Percentiles rank a stretch among this genome's conserved stretches.
phyloP scores from a whole-genome alignment of 192 early-diverging fungal species.

The Phycomyces blakesleeanus region DNA sequence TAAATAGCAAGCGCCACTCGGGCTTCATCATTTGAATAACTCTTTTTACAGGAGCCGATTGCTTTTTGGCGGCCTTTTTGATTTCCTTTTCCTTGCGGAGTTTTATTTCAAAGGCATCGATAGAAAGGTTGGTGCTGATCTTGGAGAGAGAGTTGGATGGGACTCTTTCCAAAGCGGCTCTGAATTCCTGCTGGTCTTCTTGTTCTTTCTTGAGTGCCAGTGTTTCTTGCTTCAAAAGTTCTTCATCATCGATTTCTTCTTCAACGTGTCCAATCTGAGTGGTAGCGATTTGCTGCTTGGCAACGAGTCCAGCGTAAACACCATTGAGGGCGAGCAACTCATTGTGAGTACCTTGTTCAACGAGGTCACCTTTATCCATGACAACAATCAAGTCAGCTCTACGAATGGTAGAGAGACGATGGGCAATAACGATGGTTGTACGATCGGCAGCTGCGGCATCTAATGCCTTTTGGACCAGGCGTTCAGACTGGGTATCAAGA shows the following conservation, averaged over 20 bases:
- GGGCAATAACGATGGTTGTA: conserved; percentile 89
- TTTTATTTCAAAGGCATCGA: conserved; percentile 35
- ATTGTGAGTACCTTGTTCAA: conserved; percentile 77
- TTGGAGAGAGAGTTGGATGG: conserved; percentile 11
- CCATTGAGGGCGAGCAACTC: conserved; percentile 64
- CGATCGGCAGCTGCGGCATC: conserved; percentile 71
- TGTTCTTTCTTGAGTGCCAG: conserved; percentile 1
- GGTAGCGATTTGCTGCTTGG: conserved; percentile 60
- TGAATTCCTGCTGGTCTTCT: not conserved
- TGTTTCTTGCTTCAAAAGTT: conserved; percentile 13
- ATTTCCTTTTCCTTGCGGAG: conserved; percentile 34
- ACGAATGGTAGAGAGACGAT: conserved; percentile 85
- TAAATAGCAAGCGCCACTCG: conserved; percentile 48
- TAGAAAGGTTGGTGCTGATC: conserved; percentile 9
- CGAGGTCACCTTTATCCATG: conserved; percentile 62
- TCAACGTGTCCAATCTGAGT: conserved; percentile 31
- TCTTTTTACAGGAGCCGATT: conserved; percentile 51
- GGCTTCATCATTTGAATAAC: conserved; percentile 51
- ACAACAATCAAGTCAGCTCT: conserved; percentile 87
- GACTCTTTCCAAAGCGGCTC: not conserved
- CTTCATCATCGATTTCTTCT: conserved; percentile 24
- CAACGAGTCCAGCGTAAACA: conserved; percentile 62
- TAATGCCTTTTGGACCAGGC: conserved; percentile 78
- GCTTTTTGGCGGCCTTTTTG: conserved; percentile 30
- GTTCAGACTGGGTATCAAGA: conserved; percentile 76